These are phyloP conservation scores for Plantago major DNA, from an alignment of 257 asterid species.

Conservation along the genomic window DNA sequence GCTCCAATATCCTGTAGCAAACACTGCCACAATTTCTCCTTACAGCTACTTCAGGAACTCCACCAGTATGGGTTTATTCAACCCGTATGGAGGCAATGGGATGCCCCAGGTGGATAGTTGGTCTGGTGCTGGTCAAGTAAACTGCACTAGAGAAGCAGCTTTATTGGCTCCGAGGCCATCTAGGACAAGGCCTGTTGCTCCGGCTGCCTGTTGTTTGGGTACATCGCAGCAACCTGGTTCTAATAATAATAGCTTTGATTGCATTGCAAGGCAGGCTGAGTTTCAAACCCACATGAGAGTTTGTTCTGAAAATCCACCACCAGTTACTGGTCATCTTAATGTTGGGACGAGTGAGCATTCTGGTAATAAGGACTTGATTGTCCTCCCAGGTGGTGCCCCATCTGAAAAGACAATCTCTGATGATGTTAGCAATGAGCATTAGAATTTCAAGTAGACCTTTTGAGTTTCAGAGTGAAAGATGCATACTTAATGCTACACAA, in stretches of 20 bases:
- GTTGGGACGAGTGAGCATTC: constrained; percentile 6
- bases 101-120: constrained; percentile 24
- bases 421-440: constrained; percentile 31
- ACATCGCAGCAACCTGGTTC: constrained; percentile 17
- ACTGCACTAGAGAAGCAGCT: constrained; percentile 58
- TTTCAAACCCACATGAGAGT: constrained; percentile 14
- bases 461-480: background rate
- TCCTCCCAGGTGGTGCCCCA: constrained; percentile 59
- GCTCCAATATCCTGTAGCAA: constrained; percentile 24
- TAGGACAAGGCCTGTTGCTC: constrained; percentile 3
- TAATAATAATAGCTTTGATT: constrained; percentile 11
- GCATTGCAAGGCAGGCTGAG: constrained; percentile 14
- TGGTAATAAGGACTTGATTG: constrained; percentile 35
- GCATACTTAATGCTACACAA: background rate
- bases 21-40: constrained; percentile 14
- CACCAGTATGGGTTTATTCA: constrained; percentile 15
- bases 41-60: constrained; percentile 7
- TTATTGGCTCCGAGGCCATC: constrained; percentile 31
- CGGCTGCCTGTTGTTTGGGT: constrained; percentile 10
- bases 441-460: constrained; percentile 6
- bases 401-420: constrained; percentile 82
- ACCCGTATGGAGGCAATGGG: constrained; percentile 12
- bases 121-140: constrained; percentile 15
- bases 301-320: constrained; percentile 11
- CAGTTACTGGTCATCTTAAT: constrained; percentile 10